These are phyloP conservation scores for Seiridium unicorne DNA, from an alignment of 2,329 filamentous ascomycete species.

Conservation along the genomic window DNA sequence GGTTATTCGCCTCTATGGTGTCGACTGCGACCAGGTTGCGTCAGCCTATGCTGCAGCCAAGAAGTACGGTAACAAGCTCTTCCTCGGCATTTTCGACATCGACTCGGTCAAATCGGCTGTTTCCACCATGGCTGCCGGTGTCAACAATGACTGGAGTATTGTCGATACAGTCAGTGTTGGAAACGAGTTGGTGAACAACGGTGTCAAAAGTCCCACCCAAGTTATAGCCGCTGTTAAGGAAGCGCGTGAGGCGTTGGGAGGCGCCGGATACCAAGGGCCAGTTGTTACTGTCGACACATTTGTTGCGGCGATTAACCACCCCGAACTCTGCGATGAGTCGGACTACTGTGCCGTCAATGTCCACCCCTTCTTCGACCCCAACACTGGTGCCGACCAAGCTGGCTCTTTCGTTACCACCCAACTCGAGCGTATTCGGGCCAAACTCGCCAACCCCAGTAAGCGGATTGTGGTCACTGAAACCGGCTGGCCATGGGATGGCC, in stretches of 20 bases:
- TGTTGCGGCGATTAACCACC: constrained; percentile 62
- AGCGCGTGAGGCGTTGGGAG: constrained; percentile 57
- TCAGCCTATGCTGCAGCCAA: constrained; percentile 63
- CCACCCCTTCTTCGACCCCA: constrained; percentile 79
- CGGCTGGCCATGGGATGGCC: constrained; percentile 76
- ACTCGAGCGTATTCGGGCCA: constrained; percentile 40
- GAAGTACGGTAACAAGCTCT: constrained; percentile 65
- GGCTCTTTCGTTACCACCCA: constrained; percentile 66
- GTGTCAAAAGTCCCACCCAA: constrained; percentile 46
- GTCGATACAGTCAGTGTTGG: constrained; percentile 75
- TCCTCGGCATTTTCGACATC: constrained; percentile 73
- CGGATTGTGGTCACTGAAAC: constrained; percentile 75
- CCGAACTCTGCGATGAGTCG: constrained; percentile 67
- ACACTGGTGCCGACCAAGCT: constrained; percentile 56
- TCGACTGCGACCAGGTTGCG: constrained; percentile 72
- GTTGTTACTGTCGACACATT: constrained; percentile 83
- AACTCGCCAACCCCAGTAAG: constrained; percentile 46
- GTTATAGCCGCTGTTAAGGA: constrained; percentile 58
- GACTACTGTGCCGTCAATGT: constrained; percentile 82
- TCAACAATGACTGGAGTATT: constrained; percentile 62
- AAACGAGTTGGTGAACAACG: constrained; percentile 76
- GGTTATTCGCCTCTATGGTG: constrained; percentile 74
- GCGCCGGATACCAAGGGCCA: constrained; percentile 66
- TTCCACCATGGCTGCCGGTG: constrained; percentile 56
- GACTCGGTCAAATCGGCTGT: constrained; percentile 54